Evolutionary conservation across 495 filamentous ascomycete genomes (phyloP), one percentile per base, ranked within the genome.

Genomic region (Cryomyces minteri): DNA sequence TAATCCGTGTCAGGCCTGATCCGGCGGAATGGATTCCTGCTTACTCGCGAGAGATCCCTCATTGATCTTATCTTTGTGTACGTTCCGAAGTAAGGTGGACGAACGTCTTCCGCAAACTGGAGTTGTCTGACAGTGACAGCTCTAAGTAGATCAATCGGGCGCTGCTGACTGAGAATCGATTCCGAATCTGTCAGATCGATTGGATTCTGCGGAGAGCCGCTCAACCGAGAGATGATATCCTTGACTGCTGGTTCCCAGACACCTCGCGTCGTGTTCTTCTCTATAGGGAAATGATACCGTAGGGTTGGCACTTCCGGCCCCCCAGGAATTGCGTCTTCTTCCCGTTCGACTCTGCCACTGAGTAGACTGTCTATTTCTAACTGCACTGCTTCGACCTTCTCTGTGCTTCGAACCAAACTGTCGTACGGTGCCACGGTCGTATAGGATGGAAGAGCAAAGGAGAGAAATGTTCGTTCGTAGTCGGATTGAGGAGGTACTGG

Each of bases 11-110:
- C 69, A 4, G 81, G 76, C 5, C 90, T 51, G 6, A 56, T 62
- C 38, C 71, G 73, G 31, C 67, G 57, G 43, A 77, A 75, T 0
- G 90, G 87, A 33, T 79, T 83, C 4, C 81, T 70, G n/a, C 77
- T 75, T 4, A 92, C 55, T 47, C 66, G 76, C 7, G 56, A 52
- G 5, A 79, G 67, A 18, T 71, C 63, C 0, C 49, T 50, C n/a
- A 56, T 54, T 5, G 75, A 64, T 2, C 70, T 60, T 0, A 62
- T 45, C 46, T 67, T 76, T 4, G 84, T 84, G 47, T 77, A 81
- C 0, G 92, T 95, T 6, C 90, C 90, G 47, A 76, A 74, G 53
- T 95, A 99, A 0, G 90, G 77, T 1, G 92, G 90, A 31, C 90
- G 72, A 5, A 95, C 82, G 62, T 96, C 90, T 60, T 93, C 80